Evolutionary conservation across 1,284 basidiomycete species (phyloP), one percentile per base, ranked within the genome.

Genomic region (Rugosomyces carneus): DNA sequence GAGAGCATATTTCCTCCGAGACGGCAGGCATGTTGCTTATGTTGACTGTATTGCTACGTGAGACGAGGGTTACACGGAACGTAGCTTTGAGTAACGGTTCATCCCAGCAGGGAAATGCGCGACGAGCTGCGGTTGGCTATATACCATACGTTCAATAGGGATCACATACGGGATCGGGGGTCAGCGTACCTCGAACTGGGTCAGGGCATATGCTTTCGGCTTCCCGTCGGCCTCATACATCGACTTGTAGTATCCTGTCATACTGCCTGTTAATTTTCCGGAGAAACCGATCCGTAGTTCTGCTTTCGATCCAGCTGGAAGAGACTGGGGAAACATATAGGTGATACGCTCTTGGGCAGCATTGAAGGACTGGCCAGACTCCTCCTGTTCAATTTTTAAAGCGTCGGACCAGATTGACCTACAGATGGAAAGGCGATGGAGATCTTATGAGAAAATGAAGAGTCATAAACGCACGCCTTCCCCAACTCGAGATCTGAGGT

Each of bases 31-130:
- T 96, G 71, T 98, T 98, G 69, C 84, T 85, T 51, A 94, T 66
- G 60, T 78, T 86, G 57, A 84, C 80, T 0, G 85, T 88, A 57
- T 80, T 74, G n/a, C 70, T 71, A 51, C 84, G 83, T 26, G 92
- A 92, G 55, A 99, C 80, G 73, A 97, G 75, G 11, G 85, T 86
- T 56, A 97, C 72, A 47, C 73, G 61, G 65, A 89, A 96, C 2
- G 84, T 93, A 5, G 93, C 88, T 66, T 98, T 98, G 59, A 96
- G 75, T 18, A 82, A 75, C 19, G 95, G 95, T 64, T 98, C 93
- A 63, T 97, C 95, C 89, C 90, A 98, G 65, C 80, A 86, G 21
- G 90, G 90, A 65, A 92, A 89, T 8, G 85, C 84, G 42, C 80
- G 74, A 48, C 93, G 75, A 3, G 93, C 93, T 48, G 84, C 81